Percentiles rank a stretch among this genome's conserved stretches.
Evolutionary conservation across 192 early-diverging fungal species (phyloP).

Genomic region (Pilaira anomala): DNA sequence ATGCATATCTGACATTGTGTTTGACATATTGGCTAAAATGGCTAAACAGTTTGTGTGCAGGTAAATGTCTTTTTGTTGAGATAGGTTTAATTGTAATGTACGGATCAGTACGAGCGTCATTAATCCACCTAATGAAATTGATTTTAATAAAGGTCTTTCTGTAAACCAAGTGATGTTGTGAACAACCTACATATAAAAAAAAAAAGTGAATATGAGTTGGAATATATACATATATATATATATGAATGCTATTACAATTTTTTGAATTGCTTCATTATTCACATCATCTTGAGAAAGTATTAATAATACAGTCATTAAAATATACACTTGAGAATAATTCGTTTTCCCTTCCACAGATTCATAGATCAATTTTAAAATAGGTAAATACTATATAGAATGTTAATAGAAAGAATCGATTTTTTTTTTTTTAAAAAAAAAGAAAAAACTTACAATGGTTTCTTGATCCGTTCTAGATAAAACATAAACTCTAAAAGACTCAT

Average conservation of each 20-base stretch:
- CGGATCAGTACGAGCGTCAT: slow-evolving; percentile 61
- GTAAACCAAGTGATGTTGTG: slow-evolving; percentile 67
- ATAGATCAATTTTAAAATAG: slow-evolving; percentile 63
- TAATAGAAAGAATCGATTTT: no score
- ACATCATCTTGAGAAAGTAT: slow-evolving; percentile 70
- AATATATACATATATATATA: not conserved
- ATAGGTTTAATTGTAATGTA: slow-evolving; percentile 63
- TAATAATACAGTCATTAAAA: slow-evolving; percentile 62
- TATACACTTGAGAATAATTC: slow-evolving; percentile 64
- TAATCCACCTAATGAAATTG: slow-evolving; percentile 66
- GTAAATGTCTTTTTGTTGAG: slow-evolving; percentile 67
- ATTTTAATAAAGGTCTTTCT: slow-evolving; percentile 58
- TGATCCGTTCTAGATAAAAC: slow-evolving; percentile 73
- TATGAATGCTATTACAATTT: slow-evolving; percentile 47
- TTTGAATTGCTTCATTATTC: slow-evolving; percentile 70
- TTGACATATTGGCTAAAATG: slow-evolving; percentile 64
- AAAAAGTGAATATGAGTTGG: not conserved
- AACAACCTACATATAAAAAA: slow-evolving; percentile 43
- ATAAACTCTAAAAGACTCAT: slow-evolving; percentile 65
- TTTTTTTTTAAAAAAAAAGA: not conserved
- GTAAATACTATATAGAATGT: slow-evolving; percentile 46
- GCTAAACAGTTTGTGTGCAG: slow-evolving; percentile 65
- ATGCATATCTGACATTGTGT: slow-evolving; percentile 54
- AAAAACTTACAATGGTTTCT: slow-evolving; percentile 62
- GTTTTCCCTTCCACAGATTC: slow-evolving; percentile 58